Evolutionary conservation across 78 protist species (phyloP).

Genomic region (Dictyostelium purpureum): DNA sequence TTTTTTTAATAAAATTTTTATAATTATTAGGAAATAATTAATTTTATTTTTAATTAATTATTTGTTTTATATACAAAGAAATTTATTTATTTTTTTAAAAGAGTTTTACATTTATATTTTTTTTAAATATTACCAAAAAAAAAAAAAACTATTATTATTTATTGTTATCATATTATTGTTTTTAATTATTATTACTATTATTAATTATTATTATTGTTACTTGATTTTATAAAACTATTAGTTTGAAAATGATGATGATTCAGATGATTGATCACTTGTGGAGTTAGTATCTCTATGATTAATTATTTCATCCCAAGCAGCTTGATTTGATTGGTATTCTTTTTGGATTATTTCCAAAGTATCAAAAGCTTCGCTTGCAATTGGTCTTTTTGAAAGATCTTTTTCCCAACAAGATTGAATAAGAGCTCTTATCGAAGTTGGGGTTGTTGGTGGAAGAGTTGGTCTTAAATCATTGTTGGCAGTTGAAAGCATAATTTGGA

Average conservation of each 20-base stretch:
- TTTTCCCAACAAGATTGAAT: conserved; percentile 66
- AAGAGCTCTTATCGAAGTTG: conserved; percentile 6
- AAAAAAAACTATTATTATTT: neutral
- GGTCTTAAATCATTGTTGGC: conserved; percentile 66
- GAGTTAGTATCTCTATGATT: neutral
- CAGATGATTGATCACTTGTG: too few species aligned
- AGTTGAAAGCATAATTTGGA: conserved; percentile 67
- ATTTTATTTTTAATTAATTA: neutral
- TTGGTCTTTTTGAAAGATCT: conserved; percentile 40
- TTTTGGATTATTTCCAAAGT: conserved; percentile 17
- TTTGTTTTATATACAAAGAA: neutral
- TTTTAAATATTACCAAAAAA: too few species aligned
- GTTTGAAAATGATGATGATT: too few species aligned
- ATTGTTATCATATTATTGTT: neutral
- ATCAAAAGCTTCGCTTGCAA: conserved; percentile 30
- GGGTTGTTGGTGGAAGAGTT: conserved; percentile 62
- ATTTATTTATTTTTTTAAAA: neutral
- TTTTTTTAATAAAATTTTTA: too few species aligned
- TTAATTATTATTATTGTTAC: neutral
- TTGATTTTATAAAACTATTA: too few species aligned
- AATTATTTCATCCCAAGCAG: conserved; percentile 15
- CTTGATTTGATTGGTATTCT: conserved; percentile 13
- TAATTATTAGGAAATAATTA: neutral
- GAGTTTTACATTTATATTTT: neutral
- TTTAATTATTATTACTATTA: neutral